These are phyloP conservation scores for Ogataea neopini DNA, from an alignment of 805 yeast species.

Conservation along the genomic window DNA sequence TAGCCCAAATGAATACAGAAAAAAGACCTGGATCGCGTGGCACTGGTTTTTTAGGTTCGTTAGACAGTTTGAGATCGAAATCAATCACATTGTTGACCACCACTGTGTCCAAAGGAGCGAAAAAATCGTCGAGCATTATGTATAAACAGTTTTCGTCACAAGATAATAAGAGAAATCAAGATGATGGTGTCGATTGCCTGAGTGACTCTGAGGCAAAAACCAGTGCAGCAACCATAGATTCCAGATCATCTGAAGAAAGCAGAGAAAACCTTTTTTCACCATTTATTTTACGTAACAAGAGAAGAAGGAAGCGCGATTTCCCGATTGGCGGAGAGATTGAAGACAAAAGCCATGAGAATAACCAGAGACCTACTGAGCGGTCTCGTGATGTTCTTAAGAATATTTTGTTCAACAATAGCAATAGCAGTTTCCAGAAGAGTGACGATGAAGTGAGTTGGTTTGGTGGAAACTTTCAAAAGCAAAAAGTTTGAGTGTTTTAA, in stretches of 20 bases:
- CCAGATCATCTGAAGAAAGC: constrained; percentile 14
- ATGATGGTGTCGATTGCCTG: neutral
- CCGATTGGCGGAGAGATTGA: neutral
- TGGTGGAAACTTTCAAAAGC: constrained; percentile 26
- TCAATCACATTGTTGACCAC: constrained; percentile 24
- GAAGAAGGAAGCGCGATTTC: constrained; percentile 10
- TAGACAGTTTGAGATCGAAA: constrained; percentile 12
- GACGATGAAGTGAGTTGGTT: constrained; percentile 29
- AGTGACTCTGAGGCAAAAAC: neutral
- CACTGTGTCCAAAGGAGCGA: constrained; percentile 18
- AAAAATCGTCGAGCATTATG: constrained; percentile 1
- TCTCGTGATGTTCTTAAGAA: constrained; percentile 12
- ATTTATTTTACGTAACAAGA: constrained; percentile 5
- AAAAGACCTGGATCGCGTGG: neutral
- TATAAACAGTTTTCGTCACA: neutral
- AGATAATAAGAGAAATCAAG: neutral
- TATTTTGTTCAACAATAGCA: constrained; percentile 11
- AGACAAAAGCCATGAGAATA: constrained; percentile 9
- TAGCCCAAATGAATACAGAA: neutral
- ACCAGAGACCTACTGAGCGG: constrained; percentile 1
- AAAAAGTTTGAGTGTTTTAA: constrained; percentile 11
- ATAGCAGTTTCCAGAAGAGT: constrained; percentile 15
- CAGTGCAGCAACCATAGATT: constrained; percentile 1
- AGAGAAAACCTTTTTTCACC: constrained; percentile 10
- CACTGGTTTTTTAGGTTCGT: constrained; percentile 11